Evolutionary conservation across 2,329 filamentous ascomycete species (phyloP).

Genomic region (Aspergillus thermomutatus): DNA sequence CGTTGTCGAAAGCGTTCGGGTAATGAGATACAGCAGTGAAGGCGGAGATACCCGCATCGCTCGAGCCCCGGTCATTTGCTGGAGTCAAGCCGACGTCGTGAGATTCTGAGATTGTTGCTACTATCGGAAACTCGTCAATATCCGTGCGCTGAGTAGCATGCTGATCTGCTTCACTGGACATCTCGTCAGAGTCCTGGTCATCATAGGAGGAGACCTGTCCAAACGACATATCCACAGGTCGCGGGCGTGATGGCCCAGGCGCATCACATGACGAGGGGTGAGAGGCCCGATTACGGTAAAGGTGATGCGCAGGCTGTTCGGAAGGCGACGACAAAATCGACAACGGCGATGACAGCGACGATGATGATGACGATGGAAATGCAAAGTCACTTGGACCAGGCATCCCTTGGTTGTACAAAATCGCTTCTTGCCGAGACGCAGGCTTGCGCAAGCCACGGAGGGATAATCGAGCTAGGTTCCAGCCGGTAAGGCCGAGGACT

Average conservation of each 20-base stretch:
- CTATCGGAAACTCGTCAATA: neutral
- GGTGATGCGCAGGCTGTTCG: neutral
- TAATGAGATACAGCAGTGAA: conserved; percentile 29
- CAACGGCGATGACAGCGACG: conserved; percentile 1
- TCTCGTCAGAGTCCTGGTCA: neutral
- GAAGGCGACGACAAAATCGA: neutral
- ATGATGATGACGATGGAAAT: conserved; percentile 9
- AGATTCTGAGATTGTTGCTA: neutral
- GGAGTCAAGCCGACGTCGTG: neutral
- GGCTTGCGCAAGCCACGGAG: neutral
- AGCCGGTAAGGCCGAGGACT: neutral
- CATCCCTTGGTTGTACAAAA: conserved; percentile 16
- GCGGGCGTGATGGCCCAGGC: conserved; percentile 5
- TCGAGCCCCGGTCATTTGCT: conserved; percentile 2
- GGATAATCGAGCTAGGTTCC: neutral
- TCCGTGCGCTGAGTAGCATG: neutral
- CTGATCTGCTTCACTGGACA: neutral
- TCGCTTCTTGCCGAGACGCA: conserved; percentile 2
- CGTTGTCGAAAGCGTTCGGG: conserved; percentile 19
- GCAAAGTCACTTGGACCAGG: conserved; percentile 10
- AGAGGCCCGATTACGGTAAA: conserved; percentile 6
- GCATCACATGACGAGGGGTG: conserved; percentile 13
- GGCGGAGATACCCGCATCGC: conserved; percentile 24
- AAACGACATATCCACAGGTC: conserved; percentile 6
- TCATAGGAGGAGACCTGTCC: conserved; percentile 4